Conservation (phyloP, 192 early-diverging fungal genomes). For the Dimargaris xerosporica region DNA sequence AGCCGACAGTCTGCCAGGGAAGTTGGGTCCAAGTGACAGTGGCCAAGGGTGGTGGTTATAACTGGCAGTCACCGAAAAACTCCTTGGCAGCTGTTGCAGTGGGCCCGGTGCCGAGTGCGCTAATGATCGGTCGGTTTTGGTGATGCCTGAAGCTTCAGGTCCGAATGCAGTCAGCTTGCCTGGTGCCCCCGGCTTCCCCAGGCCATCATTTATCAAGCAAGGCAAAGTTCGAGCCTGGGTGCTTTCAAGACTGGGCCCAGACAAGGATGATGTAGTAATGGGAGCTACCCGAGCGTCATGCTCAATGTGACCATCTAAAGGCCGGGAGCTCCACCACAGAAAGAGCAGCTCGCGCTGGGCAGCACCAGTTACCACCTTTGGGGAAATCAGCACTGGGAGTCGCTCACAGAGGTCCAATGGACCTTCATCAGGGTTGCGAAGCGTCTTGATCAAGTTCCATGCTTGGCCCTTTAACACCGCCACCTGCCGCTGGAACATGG, state of each 20-base stretch:
- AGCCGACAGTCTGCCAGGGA: too few relatives aligned
- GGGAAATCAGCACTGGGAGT: conserved; percentile 28
- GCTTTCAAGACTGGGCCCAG: background rate
- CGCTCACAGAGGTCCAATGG: conserved; percentile 34
- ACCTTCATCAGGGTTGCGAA: conserved; percentile 36
- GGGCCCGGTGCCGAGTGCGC: too few relatives aligned
- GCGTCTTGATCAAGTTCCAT: conserved; percentile 61
- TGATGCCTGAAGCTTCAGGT: background rate
- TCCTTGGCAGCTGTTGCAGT: too few relatives aligned
- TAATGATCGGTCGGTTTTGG: too few relatives aligned
- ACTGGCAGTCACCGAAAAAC: too few relatives aligned
- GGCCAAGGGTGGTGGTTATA: too few relatives aligned
- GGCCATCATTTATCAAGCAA: background rate
- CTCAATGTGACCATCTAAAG: background rate
- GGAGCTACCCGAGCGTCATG: background rate
- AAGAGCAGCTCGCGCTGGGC: background rate
- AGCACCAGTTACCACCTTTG: conserved; percentile 25
- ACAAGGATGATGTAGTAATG: background rate
- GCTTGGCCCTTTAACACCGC: conserved; percentile 75
- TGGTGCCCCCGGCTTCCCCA: background rate
- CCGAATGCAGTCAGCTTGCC: background rate
- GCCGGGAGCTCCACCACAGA: background rate
- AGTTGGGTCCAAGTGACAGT: too few relatives aligned
- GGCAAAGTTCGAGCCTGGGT: background rate
- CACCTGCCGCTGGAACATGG: conserved; percentile 70